Conservation (phyloP, 1,139 yeast species). For the Suhomyces bolitotheri region DNA sequence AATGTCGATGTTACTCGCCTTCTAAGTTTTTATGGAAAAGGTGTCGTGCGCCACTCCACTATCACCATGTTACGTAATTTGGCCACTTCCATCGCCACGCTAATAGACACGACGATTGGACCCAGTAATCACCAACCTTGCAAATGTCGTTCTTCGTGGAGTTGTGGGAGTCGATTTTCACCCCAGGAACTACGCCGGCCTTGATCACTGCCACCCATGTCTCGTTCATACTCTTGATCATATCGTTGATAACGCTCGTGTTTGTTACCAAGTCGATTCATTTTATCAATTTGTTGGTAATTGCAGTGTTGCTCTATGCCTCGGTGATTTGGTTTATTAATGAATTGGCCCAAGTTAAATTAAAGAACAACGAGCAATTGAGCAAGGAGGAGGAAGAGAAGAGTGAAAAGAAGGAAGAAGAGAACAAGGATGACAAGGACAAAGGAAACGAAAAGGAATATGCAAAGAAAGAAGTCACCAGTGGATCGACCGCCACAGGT, state of each 20-base stretch:
- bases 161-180: constrained; percentile 86
- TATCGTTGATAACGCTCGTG: constrained; percentile 57
- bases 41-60: neutral
- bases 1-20: neutral
- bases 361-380: constrained; percentile 42
- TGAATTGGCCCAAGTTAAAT: constrained; percentile 61
- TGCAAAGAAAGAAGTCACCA: neutral
- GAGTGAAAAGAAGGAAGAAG: constrained; percentile 2
- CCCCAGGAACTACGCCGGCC: constrained; percentile 95
- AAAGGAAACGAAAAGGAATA: neutral
- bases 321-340: constrained; percentile 84
- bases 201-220: constrained; percentile 76
- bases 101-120: no score
- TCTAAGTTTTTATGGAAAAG: neutral
- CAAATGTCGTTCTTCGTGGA: constrained; percentile 54
- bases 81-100: no score
- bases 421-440: neutral
- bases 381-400: constrained; percentile 11
- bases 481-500: constrained; percentile 6
- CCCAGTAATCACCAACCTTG: no score
- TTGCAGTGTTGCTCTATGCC: constrained; percentile 73
- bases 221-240: constrained; percentile 57
- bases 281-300: constrained; percentile 68
- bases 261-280: constrained; percentile 71
- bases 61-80: no score